Evolutionary conservation across 2,329 filamentous ascomycete species (phyloP).

Genomic region (Alternaria ventricosa): DNA sequence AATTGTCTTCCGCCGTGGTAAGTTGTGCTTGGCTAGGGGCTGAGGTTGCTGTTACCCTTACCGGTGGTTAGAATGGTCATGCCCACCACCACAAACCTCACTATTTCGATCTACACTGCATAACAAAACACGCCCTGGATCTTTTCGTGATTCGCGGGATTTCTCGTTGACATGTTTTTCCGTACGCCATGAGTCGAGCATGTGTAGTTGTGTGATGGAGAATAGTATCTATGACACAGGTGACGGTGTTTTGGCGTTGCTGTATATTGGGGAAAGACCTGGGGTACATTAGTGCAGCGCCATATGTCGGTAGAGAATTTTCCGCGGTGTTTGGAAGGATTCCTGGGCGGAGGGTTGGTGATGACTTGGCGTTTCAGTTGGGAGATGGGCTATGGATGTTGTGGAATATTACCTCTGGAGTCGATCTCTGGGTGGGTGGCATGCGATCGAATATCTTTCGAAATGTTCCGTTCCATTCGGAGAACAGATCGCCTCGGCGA

Average conservation of each 20-base stretch:
- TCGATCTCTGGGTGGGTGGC: neutral
- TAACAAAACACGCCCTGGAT: neutral
- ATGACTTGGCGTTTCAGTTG: conserved; percentile 8
- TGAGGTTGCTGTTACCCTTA: neutral
- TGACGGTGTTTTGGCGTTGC: conserved; percentile 3
- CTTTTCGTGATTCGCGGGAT: conserved; percentile 1
- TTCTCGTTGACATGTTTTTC: neutral
- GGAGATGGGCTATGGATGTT: neutral
- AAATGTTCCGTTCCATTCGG: neutral
- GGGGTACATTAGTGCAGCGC: neutral
- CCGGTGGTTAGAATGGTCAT: conserved; percentile 10
- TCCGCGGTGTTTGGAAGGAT: neutral
- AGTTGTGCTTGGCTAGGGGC: conserved; percentile 1
- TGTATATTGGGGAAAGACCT: neutral
- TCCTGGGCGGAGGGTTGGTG: conserved; percentile 4
- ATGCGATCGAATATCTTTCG: neutral
- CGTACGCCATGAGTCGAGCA: neutral
- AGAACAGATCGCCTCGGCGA: neutral
- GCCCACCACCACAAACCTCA: neutral
- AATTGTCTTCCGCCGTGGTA: conserved; percentile 9
- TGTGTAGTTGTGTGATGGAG: neutral
- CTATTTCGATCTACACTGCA: neutral
- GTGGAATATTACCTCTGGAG: neutral
- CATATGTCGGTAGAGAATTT: neutral
- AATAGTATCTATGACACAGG: neutral